These are phyloP conservation scores for Epichloe aotearoae DNA, from an alignment of 2,329 filamentous ascomycete species.

Conservation along the genomic window DNA sequence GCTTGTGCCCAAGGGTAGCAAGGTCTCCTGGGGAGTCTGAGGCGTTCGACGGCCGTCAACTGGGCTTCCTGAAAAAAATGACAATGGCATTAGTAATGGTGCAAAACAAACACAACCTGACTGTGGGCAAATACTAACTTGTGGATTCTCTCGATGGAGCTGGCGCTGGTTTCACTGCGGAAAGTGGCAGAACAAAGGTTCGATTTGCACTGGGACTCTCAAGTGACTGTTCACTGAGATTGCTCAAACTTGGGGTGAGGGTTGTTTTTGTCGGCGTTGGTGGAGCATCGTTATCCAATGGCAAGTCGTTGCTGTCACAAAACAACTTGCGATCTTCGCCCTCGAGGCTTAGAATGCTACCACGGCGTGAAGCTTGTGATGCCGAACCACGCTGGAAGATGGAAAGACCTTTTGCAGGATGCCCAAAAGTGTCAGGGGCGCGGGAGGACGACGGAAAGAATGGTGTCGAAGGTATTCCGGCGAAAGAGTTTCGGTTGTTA, in stretches of 20 bases:
- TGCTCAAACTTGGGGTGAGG: constrained; percentile 28
- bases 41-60: constrained; percentile 50
- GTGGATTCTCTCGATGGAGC: constrained; percentile 23
- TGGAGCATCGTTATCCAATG: constrained; percentile 52
- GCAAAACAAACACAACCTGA: constrained; percentile 6
- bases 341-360: constrained; percentile 71
- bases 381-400: constrained; percentile 49
- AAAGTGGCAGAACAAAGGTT: constrained; percentile 27
- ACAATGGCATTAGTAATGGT: neutral
- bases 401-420: constrained; percentile 47
- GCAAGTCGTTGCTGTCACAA: constrained; percentile 16
- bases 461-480: constrained; percentile 61
- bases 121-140: constrained; percentile 28
- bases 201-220: constrained; percentile 37
- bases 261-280: constrained; percentile 81
- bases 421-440: constrained; percentile 35
- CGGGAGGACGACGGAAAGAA: constrained; percentile 49
- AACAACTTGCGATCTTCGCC: constrained; percentile 53
- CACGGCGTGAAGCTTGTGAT: constrained; percentile 33
- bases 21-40: constrained; percentile 64
- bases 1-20: constrained; percentile 68
- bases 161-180: constrained; percentile 20
- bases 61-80: constrained; percentile 40
- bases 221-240: constrained; percentile 24
- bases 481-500: constrained; percentile 57